Base-by-base conservation (phyloP, 73 alveolate genomes). In the Paramecium sexaurelia region DNA sequence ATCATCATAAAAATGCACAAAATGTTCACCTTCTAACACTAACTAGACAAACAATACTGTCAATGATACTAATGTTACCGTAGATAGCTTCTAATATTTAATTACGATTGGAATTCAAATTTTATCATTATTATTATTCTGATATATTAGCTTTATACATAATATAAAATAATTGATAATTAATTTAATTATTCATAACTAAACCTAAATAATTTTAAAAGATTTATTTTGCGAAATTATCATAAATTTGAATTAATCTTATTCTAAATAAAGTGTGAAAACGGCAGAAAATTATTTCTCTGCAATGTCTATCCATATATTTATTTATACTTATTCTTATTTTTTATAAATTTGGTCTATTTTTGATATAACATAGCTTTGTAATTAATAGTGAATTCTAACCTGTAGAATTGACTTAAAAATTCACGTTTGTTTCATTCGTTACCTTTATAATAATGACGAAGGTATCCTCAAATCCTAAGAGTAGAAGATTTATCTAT, bases 301-400 rank as follows among this genome's bases (percentile, higher is more conserved):
- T n/a, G n/a, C n/a, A n/a, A n/a, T n/a, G n/a, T n/a, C n/a, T 61
- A 61, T 61, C 83, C 83, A 61, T 61, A 26, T 22, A 61, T 45
- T 10, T 29, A 45, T 61, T 24, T 61, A 61, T 26, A 45, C 19
- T 29, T 26, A 61, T 61, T 61, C 5, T 29, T 61, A 41, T 3
- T 41, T 61, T 24, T 61, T 45, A 61, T 61, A 61, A 29, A 61
- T 61, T 61, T 61, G 11, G 27, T 61, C 83, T 29, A 61, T 32
- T 3, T 41, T 61, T 32, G 26, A 61, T 6, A 26, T 61, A 61
- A 61, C n/a, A n/a, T n/a, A n/a, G n/a, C n/a, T n/a, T n/a, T n/a
- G 56, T n/a, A n/a, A n/a, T n/a, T n/a, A n/a, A n/a, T n/a, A n/a
- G n/a, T n/a, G n/a, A n/a, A n/a, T n/a, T n/a, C n/a, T n/a, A n/a